phyloP scores from a whole-genome alignment of 768 basidiomycete genomes.

The Strobilomyces dryophilus region DNA sequence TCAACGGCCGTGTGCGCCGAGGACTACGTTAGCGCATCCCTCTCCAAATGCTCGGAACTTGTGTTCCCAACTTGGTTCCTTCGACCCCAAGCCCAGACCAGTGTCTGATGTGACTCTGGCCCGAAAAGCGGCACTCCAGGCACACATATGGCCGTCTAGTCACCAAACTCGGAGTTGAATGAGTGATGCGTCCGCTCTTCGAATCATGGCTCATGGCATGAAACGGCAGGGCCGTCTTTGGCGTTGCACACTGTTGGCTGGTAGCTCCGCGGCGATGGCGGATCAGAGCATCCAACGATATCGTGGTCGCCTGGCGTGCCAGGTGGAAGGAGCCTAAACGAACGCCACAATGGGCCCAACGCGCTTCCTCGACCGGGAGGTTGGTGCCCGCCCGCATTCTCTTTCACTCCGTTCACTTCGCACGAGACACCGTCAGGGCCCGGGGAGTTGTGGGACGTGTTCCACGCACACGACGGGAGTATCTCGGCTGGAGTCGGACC shows the following conservation, averaged over 20 bases:
- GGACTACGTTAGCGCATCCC: not conserved
- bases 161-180: not conserved
- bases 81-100: not conserved
- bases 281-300: not conserved
- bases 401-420: not conserved
- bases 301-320: not conserved
- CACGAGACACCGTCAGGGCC: too few relatives aligned
- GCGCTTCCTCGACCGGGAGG: not conserved
- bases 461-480: not conserved
- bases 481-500: too few relatives aligned
- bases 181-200: conserved; percentile 2
- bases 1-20: not conserved
- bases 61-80: not conserved
- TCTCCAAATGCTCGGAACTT: not conserved
- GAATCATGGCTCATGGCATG: not conserved
- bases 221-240: not conserved
- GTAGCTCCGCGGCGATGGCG: not conserved
- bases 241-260: not conserved
- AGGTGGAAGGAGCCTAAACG: not conserved
- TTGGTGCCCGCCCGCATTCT: not conserved
- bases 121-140: conserved; percentile 1
- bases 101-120: not conserved
- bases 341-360: not conserved
- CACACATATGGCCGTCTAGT: not conserved
- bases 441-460: not conserved